Base-by-base conservation (phyloP, 176 grass and related monocot genomes). In the Aegilops bicornis region DNA sequence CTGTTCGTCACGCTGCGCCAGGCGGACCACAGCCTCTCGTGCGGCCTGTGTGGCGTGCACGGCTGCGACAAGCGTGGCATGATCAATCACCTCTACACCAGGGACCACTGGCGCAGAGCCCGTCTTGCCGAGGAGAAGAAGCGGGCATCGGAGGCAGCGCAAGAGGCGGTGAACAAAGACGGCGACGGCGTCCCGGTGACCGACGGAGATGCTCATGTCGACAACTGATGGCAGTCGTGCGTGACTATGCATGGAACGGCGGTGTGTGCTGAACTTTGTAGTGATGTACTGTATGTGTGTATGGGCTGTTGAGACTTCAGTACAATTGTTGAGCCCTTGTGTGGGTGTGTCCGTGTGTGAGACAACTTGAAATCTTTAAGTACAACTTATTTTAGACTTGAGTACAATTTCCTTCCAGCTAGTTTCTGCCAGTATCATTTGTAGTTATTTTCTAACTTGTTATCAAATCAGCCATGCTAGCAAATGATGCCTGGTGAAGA, bases 41-140 rank as follows among this genome's bases (percentile, higher is more conserved):
- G 89, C 42, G 32, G 30, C 13, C 40, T 25, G 5, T 90, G 89
- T 24, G 23, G 73, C 24, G 19, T 73, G 19, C 79, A 39, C 33
- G 54, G 84, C 56, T 48, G 22, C 12, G 45, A 64, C 79, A 90
- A 72, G 79, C n/a, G 40, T 2, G 17, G 16, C 66, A 90, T 90
- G 80, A 0, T 83, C 36, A 8, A 1, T 24, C 89, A 87, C 67
- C 75, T 87, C 19, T 90, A 87, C 85, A 79, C 89, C 24, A 9
- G 3, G 40, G 40, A 48, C 13, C 89, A 90, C 65, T 73, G 23
- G 84, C 58, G 22, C 1, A 83, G 40, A 13, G 84, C 59, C 23
- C 42, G 10, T 22, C 10, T 47, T 12, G 33, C 69, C 11, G 65
- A 72, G 27, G 4, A 63, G n/a, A 47, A 77, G 64, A 10, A 52